Conservation (phyloP, 352 stramenopile species). For the Pythium volutum region DNA sequence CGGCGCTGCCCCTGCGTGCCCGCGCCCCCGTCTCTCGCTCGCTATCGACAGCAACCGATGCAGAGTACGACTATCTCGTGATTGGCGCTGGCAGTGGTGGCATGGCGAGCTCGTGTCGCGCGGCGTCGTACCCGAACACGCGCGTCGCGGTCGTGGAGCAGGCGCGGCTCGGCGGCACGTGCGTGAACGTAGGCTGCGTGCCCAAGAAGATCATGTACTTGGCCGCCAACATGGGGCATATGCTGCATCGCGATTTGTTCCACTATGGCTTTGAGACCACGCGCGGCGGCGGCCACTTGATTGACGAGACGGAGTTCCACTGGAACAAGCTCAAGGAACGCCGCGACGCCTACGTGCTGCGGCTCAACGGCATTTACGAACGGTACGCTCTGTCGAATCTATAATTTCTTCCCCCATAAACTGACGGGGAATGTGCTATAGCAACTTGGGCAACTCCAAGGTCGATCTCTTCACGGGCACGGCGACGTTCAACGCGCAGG, state of each 20-base stretch:
- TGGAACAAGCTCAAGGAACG: conserved; percentile 91
- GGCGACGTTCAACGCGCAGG: conserved; percentile 71
- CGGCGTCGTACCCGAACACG: conserved; percentile 78
- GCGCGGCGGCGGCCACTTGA: conserved; percentile 32
- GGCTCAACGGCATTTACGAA: conserved; percentile 97
- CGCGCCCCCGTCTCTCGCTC: not conserved
- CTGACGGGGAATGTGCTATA: conserved; percentile 32
- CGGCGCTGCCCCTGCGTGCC: not conserved
- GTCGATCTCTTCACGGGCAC: conserved; percentile 89
- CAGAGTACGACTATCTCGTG: conserved; percentile 86
- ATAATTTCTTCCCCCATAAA: too few relatives aligned
- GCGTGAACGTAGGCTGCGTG: conserved; percentile 98
- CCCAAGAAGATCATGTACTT: conserved; percentile 99
- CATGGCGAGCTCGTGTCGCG: conserved; percentile 90
- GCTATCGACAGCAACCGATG: conserved; percentile 9
- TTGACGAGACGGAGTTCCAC: conserved; percentile 67
- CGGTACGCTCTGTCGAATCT: too few relatives aligned
- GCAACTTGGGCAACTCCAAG: conserved; percentile 89
- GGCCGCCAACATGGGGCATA: conserved; percentile 63
- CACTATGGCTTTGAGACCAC: conserved; percentile 61
- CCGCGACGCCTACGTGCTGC: conserved; percentile 93
- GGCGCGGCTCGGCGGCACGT: conserved; percentile 93
- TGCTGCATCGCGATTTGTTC: conserved; percentile 43
- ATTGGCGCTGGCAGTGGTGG: conserved; percentile 91
- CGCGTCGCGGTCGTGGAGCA: conserved; percentile 96